phyloP scores from a whole-genome alignment of 1,284 basidiomycete genomes.

The Schizophyllum commune region DNA sequence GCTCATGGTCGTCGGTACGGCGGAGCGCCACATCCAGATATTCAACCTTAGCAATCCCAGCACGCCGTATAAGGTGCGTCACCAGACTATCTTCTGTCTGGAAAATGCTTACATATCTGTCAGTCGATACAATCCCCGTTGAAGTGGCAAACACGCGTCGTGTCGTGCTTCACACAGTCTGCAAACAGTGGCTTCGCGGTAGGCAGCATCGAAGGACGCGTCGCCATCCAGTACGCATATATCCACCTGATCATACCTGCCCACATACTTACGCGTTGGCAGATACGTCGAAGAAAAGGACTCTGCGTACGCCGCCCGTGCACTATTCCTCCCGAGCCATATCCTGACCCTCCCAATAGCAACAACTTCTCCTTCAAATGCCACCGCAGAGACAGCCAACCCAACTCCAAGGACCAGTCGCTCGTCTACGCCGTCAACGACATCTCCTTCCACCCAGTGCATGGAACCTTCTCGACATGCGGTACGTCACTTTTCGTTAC shows the following conservation, averaged over 20 bases:
- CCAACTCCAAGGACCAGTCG: slow-evolving; percentile 64
- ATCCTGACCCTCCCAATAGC: slow-evolving; percentile 25
- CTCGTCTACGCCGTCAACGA: slow-evolving; percentile 90
- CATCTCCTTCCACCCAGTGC: slow-evolving; percentile 79
- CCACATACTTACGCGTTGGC: background rate
- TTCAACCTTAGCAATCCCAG: slow-evolving; percentile 82
- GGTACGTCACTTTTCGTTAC: slow-evolving; percentile 43
- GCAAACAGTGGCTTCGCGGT: slow-evolving; percentile 78
- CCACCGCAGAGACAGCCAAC: slow-evolving; percentile 72
- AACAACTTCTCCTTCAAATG: slow-evolving; percentile 96
- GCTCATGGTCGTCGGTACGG: slow-evolving; percentile 92
- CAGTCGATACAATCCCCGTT: slow-evolving; percentile 78
- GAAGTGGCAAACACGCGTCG: slow-evolving; percentile 91
- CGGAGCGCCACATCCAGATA: slow-evolving; percentile 85
- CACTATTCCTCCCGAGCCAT: background rate
- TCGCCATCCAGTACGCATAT: slow-evolving; percentile 85
- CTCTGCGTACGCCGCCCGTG: slow-evolving; percentile 36
- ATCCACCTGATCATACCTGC: background rate
- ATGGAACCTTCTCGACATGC: slow-evolving; percentile 92
- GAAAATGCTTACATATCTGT: background rate
- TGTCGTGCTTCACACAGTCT: slow-evolving; percentile 76
- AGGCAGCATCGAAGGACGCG: slow-evolving; percentile 92
- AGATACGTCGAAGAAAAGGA: slow-evolving; percentile 84
- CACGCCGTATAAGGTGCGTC: slow-evolving; percentile 61
- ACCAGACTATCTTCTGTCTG: background rate